Conservation (phyloP, 164 flowering plant genomes). For the Umbilicus rupestris region DNA sequence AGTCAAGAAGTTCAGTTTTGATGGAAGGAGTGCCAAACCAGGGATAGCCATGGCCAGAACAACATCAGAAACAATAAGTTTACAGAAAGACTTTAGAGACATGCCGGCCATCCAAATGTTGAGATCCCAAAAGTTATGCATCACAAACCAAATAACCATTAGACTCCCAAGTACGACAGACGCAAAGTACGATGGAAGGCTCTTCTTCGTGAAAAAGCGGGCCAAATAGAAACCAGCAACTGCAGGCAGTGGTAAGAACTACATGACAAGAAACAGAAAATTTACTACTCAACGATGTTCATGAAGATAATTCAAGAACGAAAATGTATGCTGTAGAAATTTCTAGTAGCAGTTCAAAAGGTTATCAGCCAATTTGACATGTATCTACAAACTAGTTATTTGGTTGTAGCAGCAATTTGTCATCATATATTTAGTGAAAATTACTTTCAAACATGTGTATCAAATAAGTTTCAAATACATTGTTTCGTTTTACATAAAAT, state of each 20-base stretch:
- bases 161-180: conserved; percentile 82
- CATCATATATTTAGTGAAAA: too few species aligned
- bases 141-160: conserved; percentile 85
- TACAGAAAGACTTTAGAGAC: conserved; percentile 85
- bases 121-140: conserved; percentile 93
- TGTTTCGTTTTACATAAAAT: too few species aligned
- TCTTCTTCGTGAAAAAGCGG: conserved; percentile 79
- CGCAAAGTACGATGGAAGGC: conserved; percentile 74
- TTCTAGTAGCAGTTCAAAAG: neutral
- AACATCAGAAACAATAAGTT: conserved; percentile 65
- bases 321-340: neutral
- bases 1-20: conserved; percentile 51
- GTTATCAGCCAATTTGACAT: neutral
- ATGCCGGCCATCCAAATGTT: conserved; percentile 98
- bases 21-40: conserved; percentile 78
- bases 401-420: too few species aligned
- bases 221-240: conserved; percentile 82
- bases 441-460: too few species aligned
- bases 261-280: conserved; percentile 23
- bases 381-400: neutral
- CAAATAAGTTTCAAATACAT: too few species aligned
- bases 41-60: conserved; percentile 83
- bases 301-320: neutral
- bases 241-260: conserved; percentile 83
- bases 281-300: neutral